Percentiles rank a stretch among this genome's conserved stretches.
Evolutionary conservation across 2,329 filamentous ascomycete genomes (phyloP).

Genomic region (Escovopsis sp.): DNA sequence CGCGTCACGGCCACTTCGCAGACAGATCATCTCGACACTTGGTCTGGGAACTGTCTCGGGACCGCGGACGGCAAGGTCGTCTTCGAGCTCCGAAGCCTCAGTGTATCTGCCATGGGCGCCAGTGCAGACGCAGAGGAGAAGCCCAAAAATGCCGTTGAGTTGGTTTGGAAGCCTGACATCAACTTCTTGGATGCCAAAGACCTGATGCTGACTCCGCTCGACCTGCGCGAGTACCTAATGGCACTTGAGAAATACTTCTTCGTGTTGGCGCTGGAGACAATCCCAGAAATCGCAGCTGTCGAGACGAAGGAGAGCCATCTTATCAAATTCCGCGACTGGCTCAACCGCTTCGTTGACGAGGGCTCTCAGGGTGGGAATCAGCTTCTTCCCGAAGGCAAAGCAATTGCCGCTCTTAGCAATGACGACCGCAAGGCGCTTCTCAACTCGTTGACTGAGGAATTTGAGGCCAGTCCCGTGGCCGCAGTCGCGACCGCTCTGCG

Average conservation of each 20-base stretch:
- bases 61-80: not conserved
- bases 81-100: constrained; percentile 7
- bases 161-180: constrained; percentile 1
- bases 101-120: constrained; percentile 13
- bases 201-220: not conserved
- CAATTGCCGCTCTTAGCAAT: not conserved
- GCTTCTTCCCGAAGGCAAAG: not conserved
- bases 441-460: not conserved
- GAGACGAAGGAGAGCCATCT: constrained; percentile 10
- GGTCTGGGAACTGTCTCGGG: not conserved
- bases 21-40: not conserved
- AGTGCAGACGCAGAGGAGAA: not conserved
- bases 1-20: not conserved
- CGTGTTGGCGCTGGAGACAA: not conserved
- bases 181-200: not conserved
- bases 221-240: not conserved
- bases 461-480: not conserved
- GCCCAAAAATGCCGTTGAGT: not conserved
- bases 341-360: constrained; percentile 22
- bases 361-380: constrained; percentile 9
- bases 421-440: not conserved
- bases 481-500: not conserved
- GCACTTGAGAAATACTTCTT: not conserved
- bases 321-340: constrained; percentile 19
- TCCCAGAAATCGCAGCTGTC: not conserved